Conservation (phyloP, 2,329 filamentous ascomycete species). For the Fusarium secorum region DNA sequence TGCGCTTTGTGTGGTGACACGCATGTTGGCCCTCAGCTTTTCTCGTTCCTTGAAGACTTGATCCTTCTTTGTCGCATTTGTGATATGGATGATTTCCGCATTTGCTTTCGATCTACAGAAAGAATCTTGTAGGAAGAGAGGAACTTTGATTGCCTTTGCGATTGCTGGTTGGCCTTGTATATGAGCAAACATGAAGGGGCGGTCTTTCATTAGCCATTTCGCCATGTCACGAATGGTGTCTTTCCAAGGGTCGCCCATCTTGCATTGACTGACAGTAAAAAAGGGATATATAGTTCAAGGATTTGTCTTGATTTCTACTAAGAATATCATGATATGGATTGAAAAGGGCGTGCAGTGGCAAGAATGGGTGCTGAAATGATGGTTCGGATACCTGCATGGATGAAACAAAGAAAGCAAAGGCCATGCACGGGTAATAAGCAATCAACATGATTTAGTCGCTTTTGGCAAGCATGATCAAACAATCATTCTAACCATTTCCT, state of each 20-base stretch:
- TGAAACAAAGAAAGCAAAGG: not conserved
- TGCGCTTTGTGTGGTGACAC: not conserved
- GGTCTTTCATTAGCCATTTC: not conserved
- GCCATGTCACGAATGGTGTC: not conserved
- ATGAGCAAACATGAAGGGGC: not conserved
- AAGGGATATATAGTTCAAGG: accelerated
- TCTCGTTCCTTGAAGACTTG: not conserved
- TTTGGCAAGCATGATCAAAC: not conserved
- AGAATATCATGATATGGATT: too few relatives aligned
- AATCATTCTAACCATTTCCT: not conserved
- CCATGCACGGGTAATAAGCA: not conserved
- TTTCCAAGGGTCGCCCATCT: not conserved
- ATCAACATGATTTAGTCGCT: not conserved
- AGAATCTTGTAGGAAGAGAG: not conserved
- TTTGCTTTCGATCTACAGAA: not conserved
- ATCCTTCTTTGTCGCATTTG: not conserved
- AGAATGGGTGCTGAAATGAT: not conserved
- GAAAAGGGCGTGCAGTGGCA: not conserved
- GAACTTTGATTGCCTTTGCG: not conserved
- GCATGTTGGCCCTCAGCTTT: not conserved
- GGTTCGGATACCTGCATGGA: not conserved
- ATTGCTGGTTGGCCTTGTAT: not conserved
- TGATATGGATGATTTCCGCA: not conserved
- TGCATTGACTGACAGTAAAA: not conserved
- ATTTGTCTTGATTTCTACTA: too few relatives aligned